phyloP scores from a whole-genome alignment of 1,139 yeast genomes.

The Debaryomyces robertsiae region DNA sequence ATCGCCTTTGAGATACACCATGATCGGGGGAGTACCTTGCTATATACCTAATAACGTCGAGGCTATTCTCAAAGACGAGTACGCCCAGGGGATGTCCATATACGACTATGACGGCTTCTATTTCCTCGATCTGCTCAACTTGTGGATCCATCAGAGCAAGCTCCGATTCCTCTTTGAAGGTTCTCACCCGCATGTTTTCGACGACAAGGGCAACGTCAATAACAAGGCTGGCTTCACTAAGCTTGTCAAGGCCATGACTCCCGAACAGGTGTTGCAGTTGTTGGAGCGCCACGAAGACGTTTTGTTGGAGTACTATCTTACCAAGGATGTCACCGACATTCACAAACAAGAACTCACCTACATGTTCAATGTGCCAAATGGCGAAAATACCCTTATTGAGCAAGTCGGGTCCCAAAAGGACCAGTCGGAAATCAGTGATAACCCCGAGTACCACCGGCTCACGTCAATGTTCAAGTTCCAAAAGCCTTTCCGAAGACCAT shows the following conservation, averaged over 20 bases:
- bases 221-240: conserved; percentile 23
- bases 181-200: conserved; percentile 13
- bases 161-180: conserved; percentile 21
- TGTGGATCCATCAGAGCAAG: conserved; percentile 30
- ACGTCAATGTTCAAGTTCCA: conserved; percentile 22
- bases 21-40: conserved; percentile 37
- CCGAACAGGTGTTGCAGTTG: conserved; percentile 20
- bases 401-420: conserved; percentile 20
- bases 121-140: conserved; percentile 25
- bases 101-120: conserved; percentile 24
- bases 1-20: conserved; percentile 34
- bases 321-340: conserved; percentile 30
- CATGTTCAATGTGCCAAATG: conserved; percentile 27
- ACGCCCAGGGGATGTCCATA: conserved; percentile 22
- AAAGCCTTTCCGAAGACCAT: conserved; percentile 26
- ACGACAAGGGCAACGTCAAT: conserved; percentile 15
- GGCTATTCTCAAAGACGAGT: conserved; percentile 31
- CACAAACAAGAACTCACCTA: conserved; percentile 30
- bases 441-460: conserved; percentile 22
- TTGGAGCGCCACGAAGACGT: conserved; percentile 30
- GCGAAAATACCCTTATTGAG: conserved; percentile 20
- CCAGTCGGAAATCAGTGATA: conserved; percentile 15
- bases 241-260: conserved; percentile 23
- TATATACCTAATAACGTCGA: conserved; percentile 31
- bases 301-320: conserved; percentile 32